These are phyloP conservation scores for Gracilaria gracilis DNA, from an alignment of 23 red algal species.

Conservation along the genomic window DNA sequence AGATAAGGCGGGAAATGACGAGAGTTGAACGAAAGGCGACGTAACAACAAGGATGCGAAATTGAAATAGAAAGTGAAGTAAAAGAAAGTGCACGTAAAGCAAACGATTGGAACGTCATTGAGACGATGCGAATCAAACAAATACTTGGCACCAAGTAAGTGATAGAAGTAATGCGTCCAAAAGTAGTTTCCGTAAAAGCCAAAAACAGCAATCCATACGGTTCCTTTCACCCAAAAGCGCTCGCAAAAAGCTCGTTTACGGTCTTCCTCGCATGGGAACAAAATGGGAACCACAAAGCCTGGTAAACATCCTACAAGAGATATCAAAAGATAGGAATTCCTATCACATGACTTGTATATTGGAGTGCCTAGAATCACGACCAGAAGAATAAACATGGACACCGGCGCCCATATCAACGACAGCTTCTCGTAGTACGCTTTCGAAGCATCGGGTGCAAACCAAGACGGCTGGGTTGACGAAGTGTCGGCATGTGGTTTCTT, in stretches of 20 bases:
- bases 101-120: conserved; percentile 90
- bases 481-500: not conserved
- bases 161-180: conserved; percentile 99
- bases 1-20: conserved; percentile 7
- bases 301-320: conserved; percentile 64
- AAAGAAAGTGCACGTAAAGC: conserved; percentile 84
- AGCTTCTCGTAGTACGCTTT: conserved; percentile 79
- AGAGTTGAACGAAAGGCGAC: conserved; percentile 25
- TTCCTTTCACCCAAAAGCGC: conserved; percentile 90
- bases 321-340: conserved; percentile 74
- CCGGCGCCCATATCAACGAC: conserved; percentile 76
- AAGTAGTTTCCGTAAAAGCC: conserved; percentile 97
- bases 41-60: conserved; percentile 66
- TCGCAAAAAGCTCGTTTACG: conserved; percentile 26
- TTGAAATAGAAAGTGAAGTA: conserved; percentile 97
- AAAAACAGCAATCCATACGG: conserved; percentile 90
- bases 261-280: conserved; percentile 61
- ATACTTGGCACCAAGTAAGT: conserved; percentile 88
- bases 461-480: not conserved
- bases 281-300: conserved; percentile 54
- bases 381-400: conserved; percentile 77
- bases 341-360: conserved; percentile 70
- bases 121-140: conserved; percentile 84
- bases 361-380: conserved; percentile 73
- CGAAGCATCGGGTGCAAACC: conserved; percentile 69